Evolutionary conservation across 208 protist genomes (phyloP).

Genomic region (Angomonas ambiguus): DNA sequence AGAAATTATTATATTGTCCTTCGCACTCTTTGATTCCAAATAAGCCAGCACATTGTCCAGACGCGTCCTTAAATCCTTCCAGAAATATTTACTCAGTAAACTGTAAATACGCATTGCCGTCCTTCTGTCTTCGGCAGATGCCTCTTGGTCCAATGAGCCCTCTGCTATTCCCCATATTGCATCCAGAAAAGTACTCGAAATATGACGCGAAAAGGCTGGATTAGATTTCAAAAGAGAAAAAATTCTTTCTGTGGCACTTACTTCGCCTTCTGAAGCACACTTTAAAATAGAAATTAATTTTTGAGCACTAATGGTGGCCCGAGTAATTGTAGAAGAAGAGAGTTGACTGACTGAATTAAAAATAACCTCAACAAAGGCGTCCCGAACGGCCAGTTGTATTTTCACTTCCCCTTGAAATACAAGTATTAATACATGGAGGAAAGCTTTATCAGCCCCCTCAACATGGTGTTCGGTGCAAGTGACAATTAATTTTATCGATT

Average conservation of each 20-base stretch:
- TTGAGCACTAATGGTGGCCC: conserved; percentile 65
- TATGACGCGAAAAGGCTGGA: conserved; percentile 45
- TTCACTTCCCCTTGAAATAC: conserved; percentile 85
- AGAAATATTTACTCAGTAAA: conserved; percentile 66
- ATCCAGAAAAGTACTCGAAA: conserved; percentile 77
- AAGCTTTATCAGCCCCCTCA: conserved; percentile 53
- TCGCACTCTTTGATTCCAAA: conserved; percentile 37
- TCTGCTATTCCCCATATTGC: conserved; percentile 83
- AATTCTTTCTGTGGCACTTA: conserved; percentile 81
- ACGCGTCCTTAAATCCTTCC: conserved; percentile 59
- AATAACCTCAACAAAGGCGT: conserved; percentile 83
- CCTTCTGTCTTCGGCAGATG: conserved; percentile 53
- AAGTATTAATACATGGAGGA: conserved; percentile 81
- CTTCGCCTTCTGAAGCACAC: conserved; percentile 75
- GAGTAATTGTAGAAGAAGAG: conserved; percentile 43
- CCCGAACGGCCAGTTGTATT: conserved; percentile 85
- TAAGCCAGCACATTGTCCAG: conserved; percentile 73
- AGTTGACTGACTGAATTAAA: conserved; percentile 66
- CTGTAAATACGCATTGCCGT: conserved; percentile 88
- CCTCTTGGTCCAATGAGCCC: conserved; percentile 55
- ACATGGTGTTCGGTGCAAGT: conserved; percentile 74
- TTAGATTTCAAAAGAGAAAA: conserved; percentile 66
- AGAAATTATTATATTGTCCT: conserved; percentile 81
- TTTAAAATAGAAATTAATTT: conserved; percentile 69
- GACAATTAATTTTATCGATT: conserved; percentile 85